A percentile compares a stretch with the other conserved stretches of the same genome.
Conservation (phyloP, 148 eudicot genomes). For the Beta vulgaris region DNA sequence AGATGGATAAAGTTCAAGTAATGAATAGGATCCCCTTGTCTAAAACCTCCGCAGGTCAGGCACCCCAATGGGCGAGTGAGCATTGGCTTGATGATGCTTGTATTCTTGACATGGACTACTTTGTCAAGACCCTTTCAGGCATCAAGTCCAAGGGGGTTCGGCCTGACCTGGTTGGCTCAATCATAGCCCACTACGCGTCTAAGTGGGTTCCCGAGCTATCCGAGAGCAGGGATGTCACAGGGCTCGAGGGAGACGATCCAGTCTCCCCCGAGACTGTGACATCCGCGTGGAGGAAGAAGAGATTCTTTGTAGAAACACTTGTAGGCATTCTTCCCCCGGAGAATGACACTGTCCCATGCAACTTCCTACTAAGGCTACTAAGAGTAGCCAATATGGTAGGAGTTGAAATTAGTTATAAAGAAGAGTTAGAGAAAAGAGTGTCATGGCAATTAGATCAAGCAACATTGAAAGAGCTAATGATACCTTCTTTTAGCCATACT, state of each 20-base stretch:
- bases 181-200: conserved; percentile 73
- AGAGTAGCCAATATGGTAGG: conserved; percentile 52
- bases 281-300: conserved; percentile 55
- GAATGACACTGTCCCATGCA: conserved; percentile 63
- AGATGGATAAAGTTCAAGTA: neutral
- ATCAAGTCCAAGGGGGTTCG: conserved; percentile 64
- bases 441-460: conserved; percentile 74
- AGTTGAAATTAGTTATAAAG: conserved; percentile 36
- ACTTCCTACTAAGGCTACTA: conserved; percentile 64
- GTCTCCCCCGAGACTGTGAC: conserved; percentile 41
- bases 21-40: conserved; percentile 34
- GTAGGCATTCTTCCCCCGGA: conserved; percentile 69
- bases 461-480: conserved; percentile 61
- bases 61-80: conserved; percentile 24
- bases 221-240: conserved; percentile 6
- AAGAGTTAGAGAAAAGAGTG: conserved; percentile 58
- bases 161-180: conserved; percentile 75
- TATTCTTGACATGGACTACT: conserved; percentile 66
- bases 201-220: conserved; percentile 83
- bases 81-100: conserved; percentile 55
- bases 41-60: conserved; percentile 14
- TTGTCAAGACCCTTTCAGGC: conserved; percentile 59
- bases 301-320: conserved; percentile 62
- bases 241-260: neutral
- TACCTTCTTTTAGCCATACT: conserved; percentile 75